A percentile compares a stretch with the other conserved stretches of the same genome.
Conservation (phyloP, 148 eudicot species). For the Vaccinium myrtillus region DNA sequence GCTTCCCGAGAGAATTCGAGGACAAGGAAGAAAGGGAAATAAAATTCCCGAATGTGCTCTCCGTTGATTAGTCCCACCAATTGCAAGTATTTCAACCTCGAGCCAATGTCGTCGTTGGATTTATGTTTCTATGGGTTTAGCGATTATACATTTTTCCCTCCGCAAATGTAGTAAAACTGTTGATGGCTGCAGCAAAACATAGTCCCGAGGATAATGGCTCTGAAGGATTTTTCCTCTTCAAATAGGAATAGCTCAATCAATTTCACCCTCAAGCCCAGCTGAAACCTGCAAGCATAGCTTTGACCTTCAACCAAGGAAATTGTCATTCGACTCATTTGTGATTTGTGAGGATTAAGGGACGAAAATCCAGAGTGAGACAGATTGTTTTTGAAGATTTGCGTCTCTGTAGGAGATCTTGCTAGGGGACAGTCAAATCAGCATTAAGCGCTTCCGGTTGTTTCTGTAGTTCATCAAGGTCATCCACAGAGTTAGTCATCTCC, state of each 20-base stretch:
- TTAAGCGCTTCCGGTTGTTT: slow-evolving; percentile 85
- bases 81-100: background rate
- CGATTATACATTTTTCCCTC: too few relatives aligned
- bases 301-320: background rate
- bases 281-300: background rate
- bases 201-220: too few relatives aligned
- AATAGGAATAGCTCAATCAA: too few relatives aligned
- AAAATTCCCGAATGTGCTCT: background rate
- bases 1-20: background rate
- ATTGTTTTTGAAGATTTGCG: background rate
- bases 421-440: slow-evolving; percentile 29
- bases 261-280: too few relatives aligned
- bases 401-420: background rate
- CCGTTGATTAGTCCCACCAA: background rate
- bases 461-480: slow-evolving; percentile 79
- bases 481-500: slow-evolving; percentile 39
- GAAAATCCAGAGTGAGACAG: background rate
- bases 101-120: background rate
- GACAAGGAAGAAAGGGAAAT: background rate
- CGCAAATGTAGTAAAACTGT: too few relatives aligned
- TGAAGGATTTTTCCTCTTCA: too few relatives aligned
- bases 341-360: background rate
- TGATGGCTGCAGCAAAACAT: too few relatives aligned
- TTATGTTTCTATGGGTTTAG: background rate
- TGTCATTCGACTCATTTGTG: background rate